A percentile compares a stretch with the other conserved stretches of the same genome.
Evolutionary conservation across 306 rosid species (phyloP).

Genomic region (Geum urbanum): DNA sequence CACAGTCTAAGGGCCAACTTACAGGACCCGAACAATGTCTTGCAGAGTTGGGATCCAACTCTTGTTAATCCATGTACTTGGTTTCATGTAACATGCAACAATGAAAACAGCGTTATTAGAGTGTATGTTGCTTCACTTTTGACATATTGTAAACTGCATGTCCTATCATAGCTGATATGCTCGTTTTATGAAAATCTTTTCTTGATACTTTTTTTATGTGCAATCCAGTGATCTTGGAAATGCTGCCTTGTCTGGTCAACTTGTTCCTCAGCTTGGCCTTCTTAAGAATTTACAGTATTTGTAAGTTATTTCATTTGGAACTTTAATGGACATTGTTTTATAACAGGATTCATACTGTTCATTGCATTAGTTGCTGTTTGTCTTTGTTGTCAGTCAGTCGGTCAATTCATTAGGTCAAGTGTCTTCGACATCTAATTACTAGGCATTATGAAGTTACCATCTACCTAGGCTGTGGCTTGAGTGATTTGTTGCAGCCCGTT

Average conservation of each 20-base stretch:
- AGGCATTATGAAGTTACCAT: background rate
- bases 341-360: no score
- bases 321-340: no score
- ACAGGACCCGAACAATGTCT: slow-evolving; percentile 87
- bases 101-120: slow-evolving; percentile 93
- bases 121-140: slow-evolving; percentile 58
- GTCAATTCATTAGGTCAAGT: background rate
- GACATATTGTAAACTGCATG: background rate
- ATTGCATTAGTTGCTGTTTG: no score
- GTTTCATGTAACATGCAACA: slow-evolving; percentile 99
- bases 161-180: slow-evolving; percentile 6
- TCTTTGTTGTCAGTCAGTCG: background rate
- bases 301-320: slow-evolving; percentile 43
- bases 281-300: slow-evolving; percentile 93
- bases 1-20: slow-evolving; percentile 86
- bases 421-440: background rate
- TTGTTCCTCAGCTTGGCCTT: slow-evolving; percentile 94
- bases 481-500: background rate
- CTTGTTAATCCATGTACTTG: slow-evolving; percentile 98
- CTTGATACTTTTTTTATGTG: slow-evolving; percentile 24
- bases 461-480: slow-evolving; percentile 1
- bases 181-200: slow-evolving; percentile 8
- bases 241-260: slow-evolving; percentile 92
- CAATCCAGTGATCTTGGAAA: slow-evolving; percentile 86
- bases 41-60: slow-evolving; percentile 99